Evolutionary conservation across 192 early-diverging fungal genomes (phyloP).

Genomic region (Piromyces sp.): DNA sequence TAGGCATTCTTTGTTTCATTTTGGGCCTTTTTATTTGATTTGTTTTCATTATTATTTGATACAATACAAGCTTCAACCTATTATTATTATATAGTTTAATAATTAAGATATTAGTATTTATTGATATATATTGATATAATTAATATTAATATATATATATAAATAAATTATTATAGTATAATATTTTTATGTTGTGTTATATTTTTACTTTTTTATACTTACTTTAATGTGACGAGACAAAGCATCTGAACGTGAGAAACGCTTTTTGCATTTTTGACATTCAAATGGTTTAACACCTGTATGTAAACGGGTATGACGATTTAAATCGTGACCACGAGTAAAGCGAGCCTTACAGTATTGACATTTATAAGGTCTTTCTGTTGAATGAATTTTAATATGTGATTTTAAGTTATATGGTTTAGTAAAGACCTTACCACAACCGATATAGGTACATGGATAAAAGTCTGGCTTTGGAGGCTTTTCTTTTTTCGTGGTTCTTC

Average conservation of each 20-base stretch:
- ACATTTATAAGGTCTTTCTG: constrained; percentile 21
- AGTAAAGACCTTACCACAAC: constrained; percentile 18
- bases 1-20: background rate
- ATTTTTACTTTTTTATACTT: too few relatives aligned
- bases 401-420: constrained; percentile 21
- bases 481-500: background rate
- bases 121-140: too few relatives aligned
- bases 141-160: too few relatives aligned
- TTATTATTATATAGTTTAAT: background rate
- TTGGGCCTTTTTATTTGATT: background rate
- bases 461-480: background rate
- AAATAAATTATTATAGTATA: too few relatives aligned
- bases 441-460: constrained; percentile 9
- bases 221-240: background rate
- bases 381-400: constrained; percentile 22
- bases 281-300: constrained; percentile 24
- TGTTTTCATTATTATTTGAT: background rate
- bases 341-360: constrained; percentile 21
- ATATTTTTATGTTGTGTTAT: too few relatives aligned
- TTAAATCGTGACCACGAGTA: constrained; percentile 28
- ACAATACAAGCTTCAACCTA: background rate
- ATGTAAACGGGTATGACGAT: constrained; percentile 26
- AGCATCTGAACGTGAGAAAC: constrained; percentile 21
- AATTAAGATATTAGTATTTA: background rate
- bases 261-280: constrained; percentile 25